Conservation (phyloP, 192 early-diverging fungal species). For the Rhizophagus clarus region DNA sequence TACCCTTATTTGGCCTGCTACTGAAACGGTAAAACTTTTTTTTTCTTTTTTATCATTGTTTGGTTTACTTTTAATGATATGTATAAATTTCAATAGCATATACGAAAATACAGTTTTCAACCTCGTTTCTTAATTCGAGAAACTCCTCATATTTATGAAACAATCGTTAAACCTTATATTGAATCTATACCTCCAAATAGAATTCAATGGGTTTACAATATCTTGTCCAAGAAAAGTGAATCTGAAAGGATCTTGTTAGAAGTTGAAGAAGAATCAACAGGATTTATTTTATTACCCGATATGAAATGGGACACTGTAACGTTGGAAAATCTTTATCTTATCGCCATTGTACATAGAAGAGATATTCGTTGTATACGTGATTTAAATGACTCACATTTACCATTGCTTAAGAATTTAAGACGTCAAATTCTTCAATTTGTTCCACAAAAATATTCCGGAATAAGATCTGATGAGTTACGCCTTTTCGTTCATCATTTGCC, state of each 20-base stretch:
- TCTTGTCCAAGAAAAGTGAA: conserved; percentile 65
- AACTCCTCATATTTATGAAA: conserved; percentile 62
- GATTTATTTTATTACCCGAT: conserved; percentile 79
- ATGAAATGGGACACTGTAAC: conserved; percentile 78
- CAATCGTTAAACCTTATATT: conserved; percentile 60
- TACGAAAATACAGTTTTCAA: conserved; percentile 71
- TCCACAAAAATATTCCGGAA: conserved; percentile 43
- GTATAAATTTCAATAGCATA: conserved; percentile 52
- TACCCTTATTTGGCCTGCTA: conserved; percentile 65
- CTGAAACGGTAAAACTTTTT: conserved; percentile 44
- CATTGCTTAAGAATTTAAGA: conserved; percentile 64
- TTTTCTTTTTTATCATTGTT: not conserved
- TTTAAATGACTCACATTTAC: conserved; percentile 56
- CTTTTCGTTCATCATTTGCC: conserved; percentile 83
- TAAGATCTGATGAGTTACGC: conserved; percentile 61
- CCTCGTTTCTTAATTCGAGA: conserved; percentile 61
- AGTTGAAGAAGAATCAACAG: conserved; percentile 56
- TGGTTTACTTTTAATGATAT: not conserved
- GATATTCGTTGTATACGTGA: conserved; percentile 68
- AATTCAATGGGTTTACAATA: conserved; percentile 81
- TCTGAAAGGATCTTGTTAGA: conserved; percentile 65
- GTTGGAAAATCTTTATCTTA: conserved; percentile 64
- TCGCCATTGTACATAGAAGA: conserved; percentile 58
- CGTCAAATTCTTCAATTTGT: conserved; percentile 51
- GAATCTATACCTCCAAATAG: conserved; percentile 57